A percentile compares a stretch with the other conserved stretches of the same genome.
These are phyloP conservation scores for Schizopora paradoxa DNA, from an alignment of 1,284 basidiomycete genomes.

Conservation along the genomic window DNA sequence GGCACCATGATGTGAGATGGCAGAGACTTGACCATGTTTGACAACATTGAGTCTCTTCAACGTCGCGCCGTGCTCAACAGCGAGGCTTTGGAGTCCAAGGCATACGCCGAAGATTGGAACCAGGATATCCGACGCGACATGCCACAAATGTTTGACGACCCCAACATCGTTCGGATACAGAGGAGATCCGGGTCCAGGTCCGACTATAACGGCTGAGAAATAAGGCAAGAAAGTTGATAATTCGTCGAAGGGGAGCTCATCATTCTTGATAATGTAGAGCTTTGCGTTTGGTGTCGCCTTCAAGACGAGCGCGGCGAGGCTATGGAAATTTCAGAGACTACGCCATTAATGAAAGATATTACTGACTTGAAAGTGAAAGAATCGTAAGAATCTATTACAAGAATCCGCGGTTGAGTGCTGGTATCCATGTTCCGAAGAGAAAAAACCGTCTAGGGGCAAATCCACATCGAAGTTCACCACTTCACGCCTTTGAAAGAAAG, in stretches of 20 bases:
- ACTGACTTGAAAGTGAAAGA: slow-evolving; percentile 82
- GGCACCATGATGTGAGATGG: slow-evolving; percentile 48
- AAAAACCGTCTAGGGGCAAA: too few species aligned
- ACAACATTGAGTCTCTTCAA: slow-evolving; percentile 50
- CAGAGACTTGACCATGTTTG: slow-evolving; percentile 80
- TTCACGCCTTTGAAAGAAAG: too few species aligned
- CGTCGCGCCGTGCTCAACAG: slow-evolving; percentile 67
- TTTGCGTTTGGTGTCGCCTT: slow-evolving; percentile 50
- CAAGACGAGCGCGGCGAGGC: slow-evolving; percentile 61
- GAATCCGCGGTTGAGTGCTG: slow-evolving; percentile 40
- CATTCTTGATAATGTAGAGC: slow-evolving; percentile 70
- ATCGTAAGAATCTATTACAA: slow-evolving; percentile 80
- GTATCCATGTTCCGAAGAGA: too few species aligned
- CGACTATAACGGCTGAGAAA: slow-evolving; percentile 68
- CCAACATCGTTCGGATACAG: slow-evolving; percentile 57
- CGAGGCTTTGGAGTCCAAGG: slow-evolving; percentile 89
- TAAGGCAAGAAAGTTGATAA: slow-evolving; percentile 48
- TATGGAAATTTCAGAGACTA: slow-evolving; percentile 23
- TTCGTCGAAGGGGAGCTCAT: slow-evolving; percentile 45
- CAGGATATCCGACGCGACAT: slow-evolving; percentile 42
- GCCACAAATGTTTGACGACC: slow-evolving; percentile 63
- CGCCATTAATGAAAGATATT: not conserved
- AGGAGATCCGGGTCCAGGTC: slow-evolving; percentile 82
- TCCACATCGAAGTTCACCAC: too few species aligned
- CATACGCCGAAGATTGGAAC: slow-evolving; percentile 86